Base-by-base conservation (phyloP, 352 stramenopile genomes). In the Globisporangium parvum region DNA sequence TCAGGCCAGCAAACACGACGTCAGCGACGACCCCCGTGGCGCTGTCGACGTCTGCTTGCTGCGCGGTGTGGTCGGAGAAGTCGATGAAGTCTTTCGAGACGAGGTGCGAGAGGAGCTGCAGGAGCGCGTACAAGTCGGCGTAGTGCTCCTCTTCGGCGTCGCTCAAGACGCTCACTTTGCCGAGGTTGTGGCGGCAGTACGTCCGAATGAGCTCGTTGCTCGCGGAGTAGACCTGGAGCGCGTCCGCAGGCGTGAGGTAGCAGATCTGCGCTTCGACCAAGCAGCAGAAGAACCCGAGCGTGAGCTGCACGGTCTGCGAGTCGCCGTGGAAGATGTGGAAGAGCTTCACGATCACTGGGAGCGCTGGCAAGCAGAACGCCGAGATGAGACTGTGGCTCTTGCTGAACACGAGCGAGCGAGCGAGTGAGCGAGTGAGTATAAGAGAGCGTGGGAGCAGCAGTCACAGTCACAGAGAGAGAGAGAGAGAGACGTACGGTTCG, bases 1-100 rank as follows among this genome's bases (percentile, higher is more conserved):
- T 85, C 24, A 96, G 59, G 0, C 87, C 88, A 2, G 85, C 82
- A 64, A 96, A 96, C 1, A 96, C 88, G 0, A 96, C 87, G 23
- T 96, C 85, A 3, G 85, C 77, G 12, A 95, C 85, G 28, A 91
- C 69, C 47, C 70, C 75, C 37, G 76, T 83, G 28, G 79, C 80
- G 20, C 71, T 66, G n/a, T 70, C 79, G 17, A 80, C 70, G 15
- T 88, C 77, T 1, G 69, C 59, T 11, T 78, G 68, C 6, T 88
- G 73, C 15, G 74, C 71, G 0, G 72, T 89, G 51, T 80, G 67
- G 47, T 94, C 82, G 1, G 85, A 85, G 57, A 93, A 94, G 49
- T 94, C 83, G 55, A 94, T 91, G 24, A 92, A 90, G 39, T 93
- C 85, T 42, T 93, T 94, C 2, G 75, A 71, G 0, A 93, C 77